A percentile compares a stretch with the other conserved stretches of the same genome.
Conservation (phyloP, 768 basidiomycete genomes). For the Pulveroboletus ravenelii region DNA sequence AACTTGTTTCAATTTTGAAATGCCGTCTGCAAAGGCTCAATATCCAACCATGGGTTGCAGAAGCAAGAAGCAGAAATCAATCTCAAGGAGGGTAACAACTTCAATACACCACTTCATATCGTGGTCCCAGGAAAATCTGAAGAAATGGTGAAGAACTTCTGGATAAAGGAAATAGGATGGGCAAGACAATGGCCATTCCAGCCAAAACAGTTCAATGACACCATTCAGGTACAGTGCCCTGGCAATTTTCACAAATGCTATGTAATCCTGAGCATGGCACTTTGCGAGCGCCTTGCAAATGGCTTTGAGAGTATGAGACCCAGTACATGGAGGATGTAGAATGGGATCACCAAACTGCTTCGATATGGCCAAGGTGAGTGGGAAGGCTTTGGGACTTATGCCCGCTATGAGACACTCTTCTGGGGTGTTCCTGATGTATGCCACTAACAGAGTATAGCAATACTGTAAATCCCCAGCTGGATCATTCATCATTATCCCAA, state of each 20-base stretch:
- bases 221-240: no score
- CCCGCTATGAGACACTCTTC: background rate
- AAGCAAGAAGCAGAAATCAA: background rate
- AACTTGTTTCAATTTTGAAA: background rate
- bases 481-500: slow-evolving; percentile 28
- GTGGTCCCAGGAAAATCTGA: background rate
- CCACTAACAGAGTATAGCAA: background rate
- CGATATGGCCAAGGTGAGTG: background rate
- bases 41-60: background rate
- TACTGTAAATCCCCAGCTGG: background rate
- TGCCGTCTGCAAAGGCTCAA: background rate
- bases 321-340: background rate
- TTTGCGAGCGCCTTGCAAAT: no score
- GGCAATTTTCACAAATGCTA: no score
- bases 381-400: background rate
- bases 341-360: background rate
- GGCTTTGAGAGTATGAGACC: background rate
- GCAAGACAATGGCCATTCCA: no score
- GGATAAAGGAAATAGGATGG: no score
- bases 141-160: no score
- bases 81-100: background rate
- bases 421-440: background rate
- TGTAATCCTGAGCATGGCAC: no score
- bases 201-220: no score
- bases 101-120: background rate